phyloP scores from a whole-genome alignment of 176 grass and related monocot species.

The Musa troglodytarum region DNA sequence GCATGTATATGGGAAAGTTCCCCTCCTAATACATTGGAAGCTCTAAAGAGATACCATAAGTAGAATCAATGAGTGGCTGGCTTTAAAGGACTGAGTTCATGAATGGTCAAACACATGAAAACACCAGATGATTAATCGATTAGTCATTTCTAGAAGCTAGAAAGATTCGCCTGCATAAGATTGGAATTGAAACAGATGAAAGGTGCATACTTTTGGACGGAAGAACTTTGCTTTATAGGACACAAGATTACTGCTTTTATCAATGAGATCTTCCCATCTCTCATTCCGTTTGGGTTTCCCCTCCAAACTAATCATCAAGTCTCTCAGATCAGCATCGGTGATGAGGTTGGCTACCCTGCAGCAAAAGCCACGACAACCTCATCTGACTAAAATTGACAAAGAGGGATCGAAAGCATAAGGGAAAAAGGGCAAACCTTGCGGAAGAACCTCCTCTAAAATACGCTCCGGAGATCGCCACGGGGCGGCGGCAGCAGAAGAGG shows the following conservation, averaged over 20 bases:
- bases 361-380: not conserved
- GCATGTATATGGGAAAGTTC: too few species aligned
- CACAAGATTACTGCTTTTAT: conserved; percentile 46
- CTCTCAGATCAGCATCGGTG: conserved; percentile 59
- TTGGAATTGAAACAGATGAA: not conserved
- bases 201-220: conserved; percentile 38
- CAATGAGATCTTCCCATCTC: conserved; percentile 52
- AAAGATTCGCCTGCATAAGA: not conserved
- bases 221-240: conserved; percentile 71
- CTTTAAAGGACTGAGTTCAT: too few species aligned
- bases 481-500: conserved; percentile 22
- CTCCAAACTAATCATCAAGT: conserved; percentile 43
- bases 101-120: too few species aligned
- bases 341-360: conserved; percentile 44
- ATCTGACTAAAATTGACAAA: not conserved
- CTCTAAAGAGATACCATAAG: too few species aligned
- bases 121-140: too few species aligned
- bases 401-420: not conserved
- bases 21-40: too few species aligned
- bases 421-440: not conserved
- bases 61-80: too few species aligned
- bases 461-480: not conserved
- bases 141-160: too few species aligned
- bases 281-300: conserved; percentile 30
- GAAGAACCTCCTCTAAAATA: not conserved